Conservation (phyloP, 148 eudicot genomes). For the Oxyria digyna region DNA sequence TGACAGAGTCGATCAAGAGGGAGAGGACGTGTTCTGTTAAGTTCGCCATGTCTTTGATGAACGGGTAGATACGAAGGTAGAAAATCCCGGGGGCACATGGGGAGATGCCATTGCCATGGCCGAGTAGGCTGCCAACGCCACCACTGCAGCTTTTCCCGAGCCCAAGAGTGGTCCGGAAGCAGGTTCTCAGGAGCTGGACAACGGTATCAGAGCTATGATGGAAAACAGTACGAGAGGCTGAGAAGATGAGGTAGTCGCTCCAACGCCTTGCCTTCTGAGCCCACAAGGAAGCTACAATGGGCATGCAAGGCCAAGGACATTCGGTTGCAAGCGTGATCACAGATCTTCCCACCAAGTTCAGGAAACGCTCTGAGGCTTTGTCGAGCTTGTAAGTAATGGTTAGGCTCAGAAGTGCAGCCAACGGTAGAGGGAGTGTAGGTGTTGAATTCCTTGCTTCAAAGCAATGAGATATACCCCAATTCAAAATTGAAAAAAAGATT, state of each 20-base stretch:
- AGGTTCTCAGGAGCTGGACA: slow-evolving; percentile 69
- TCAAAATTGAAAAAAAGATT: not conserved
- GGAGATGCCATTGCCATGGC: slow-evolving; percentile 76
- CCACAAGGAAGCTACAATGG: slow-evolving; percentile 83
- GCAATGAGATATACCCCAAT: slow-evolving; percentile 3
- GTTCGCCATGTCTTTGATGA: slow-evolving; percentile 43
- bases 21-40: slow-evolving; percentile 64
- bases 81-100: slow-evolving; percentile 95
- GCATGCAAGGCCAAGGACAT: slow-evolving; percentile 99
- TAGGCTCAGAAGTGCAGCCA: slow-evolving; percentile 88
- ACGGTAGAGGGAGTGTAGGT: slow-evolving; percentile 80
- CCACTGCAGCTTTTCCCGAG: slow-evolving; percentile 43
- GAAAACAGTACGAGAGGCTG: slow-evolving; percentile 81
- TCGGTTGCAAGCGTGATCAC: slow-evolving; percentile 61
- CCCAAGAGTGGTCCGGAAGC: slow-evolving; percentile 62
- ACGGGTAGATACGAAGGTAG: slow-evolving; percentile 61
- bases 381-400: slow-evolving; percentile 96
- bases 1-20: slow-evolving; percentile 54
- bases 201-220: slow-evolving; percentile 75
- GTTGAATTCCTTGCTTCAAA: slow-evolving; percentile 59
- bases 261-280: slow-evolving; percentile 92
- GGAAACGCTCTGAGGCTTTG: slow-evolving; percentile 49
- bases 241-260: slow-evolving; percentile 83
- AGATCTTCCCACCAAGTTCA: slow-evolving; percentile 69
- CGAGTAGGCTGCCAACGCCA: slow-evolving; percentile 83